Percentiles rank a stretch among this genome's conserved stretches.
Conservation (phyloP, 1,139 yeast genomes). For the Protomyces gravidus region DNA sequence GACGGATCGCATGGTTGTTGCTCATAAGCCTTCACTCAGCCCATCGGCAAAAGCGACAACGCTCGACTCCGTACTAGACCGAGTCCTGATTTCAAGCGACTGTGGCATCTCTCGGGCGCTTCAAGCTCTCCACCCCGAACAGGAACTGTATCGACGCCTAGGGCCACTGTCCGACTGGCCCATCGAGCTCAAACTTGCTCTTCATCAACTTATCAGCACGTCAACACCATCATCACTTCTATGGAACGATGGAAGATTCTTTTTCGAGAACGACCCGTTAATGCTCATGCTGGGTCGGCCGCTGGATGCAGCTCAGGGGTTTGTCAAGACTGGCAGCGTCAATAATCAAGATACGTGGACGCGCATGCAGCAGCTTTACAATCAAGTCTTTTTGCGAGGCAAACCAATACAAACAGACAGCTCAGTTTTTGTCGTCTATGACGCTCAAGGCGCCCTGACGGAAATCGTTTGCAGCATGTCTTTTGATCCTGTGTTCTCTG, state of each 20-base stretch:
- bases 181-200: neutral
- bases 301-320: neutral
- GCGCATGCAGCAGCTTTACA: neutral
- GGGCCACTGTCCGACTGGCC: neutral
- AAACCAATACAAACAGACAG: neutral
- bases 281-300: neutral
- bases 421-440: neutral
- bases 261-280: neutral
- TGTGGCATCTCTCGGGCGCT: neutral
- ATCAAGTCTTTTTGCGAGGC: neutral
- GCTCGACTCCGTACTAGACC: neutral
- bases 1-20: too few relatives aligned
- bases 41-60: too few relatives aligned
- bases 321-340: neutral
- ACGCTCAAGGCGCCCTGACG: neutral
- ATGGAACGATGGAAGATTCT: neutral
- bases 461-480: neutral
- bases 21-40: too few relatives aligned
- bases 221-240: neutral
- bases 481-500: neutral
- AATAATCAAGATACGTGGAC: neutral
- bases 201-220: neutral
- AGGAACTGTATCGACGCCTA: neutral
- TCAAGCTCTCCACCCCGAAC: neutral
- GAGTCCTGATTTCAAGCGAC: neutral